Evolutionary conservation across 2,329 filamentous ascomycete species (phyloP).

Genomic region (Arthrobotrys sinensis): DNA sequence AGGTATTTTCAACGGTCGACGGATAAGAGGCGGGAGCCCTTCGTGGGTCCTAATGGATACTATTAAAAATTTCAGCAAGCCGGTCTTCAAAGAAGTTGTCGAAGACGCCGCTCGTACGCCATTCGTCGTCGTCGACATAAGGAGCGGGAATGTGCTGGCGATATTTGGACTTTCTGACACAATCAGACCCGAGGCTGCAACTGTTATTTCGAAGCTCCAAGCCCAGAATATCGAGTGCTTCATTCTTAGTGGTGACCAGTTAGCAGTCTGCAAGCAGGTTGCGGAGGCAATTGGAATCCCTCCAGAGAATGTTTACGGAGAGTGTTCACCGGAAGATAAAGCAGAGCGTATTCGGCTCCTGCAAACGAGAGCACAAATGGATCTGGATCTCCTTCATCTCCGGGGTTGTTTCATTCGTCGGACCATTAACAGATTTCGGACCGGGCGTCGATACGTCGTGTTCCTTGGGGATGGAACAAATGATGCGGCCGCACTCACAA

Average conservation of each 20-base stretch:
- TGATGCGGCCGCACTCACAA: constrained; percentile 80
- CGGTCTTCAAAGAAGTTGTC: constrained; percentile 62
- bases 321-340: constrained; percentile 73
- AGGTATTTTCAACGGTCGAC: constrained; percentile 65
- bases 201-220: constrained; percentile 70
- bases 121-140: constrained; percentile 49
- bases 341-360: constrained; percentile 27
- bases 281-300: constrained; percentile 69
- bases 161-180: constrained; percentile 72
- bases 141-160: constrained; percentile 64
- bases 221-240: constrained; percentile 71
- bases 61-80: constrained; percentile 61
- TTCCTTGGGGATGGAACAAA: constrained; percentile 88
- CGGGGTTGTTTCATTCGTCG: constrained; percentile 24
- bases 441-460: constrained; percentile 70
- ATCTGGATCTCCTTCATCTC: constrained; percentile 15
- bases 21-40: constrained; percentile 70
- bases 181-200: constrained; percentile 69
- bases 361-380: constrained; percentile 21
- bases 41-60: constrained; percentile 67
- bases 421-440: constrained; percentile 63
- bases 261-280: constrained; percentile 70
- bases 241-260: constrained; percentile 74
- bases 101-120: constrained; percentile 42
- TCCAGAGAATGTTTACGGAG: constrained; percentile 67